These are phyloP conservation scores for Plasmopara viticola DNA, from an alignment of 352 stramenopile genomes.

Conservation along the genomic window DNA sequence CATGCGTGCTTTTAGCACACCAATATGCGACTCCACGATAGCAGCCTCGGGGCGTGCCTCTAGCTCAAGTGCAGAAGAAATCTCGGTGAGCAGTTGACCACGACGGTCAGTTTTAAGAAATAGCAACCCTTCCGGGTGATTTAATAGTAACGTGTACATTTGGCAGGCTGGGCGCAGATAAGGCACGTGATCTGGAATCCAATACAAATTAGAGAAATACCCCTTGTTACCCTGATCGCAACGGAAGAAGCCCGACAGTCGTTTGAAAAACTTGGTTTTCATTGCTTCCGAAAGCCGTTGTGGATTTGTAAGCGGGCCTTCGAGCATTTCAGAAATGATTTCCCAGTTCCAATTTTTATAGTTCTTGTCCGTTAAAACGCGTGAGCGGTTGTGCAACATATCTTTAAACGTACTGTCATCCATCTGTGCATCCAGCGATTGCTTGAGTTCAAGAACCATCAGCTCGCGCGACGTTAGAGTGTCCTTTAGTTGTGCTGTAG, in stretches of 20 bases:
- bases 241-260: constrained; percentile 86
- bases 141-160: constrained; percentile 86
- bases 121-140: constrained; percentile 78
- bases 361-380: constrained; percentile 84
- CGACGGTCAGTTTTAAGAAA: constrained; percentile 85
- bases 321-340: constrained; percentile 85
- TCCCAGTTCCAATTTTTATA: constrained; percentile 91
- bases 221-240: constrained; percentile 86
- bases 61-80: constrained; percentile 76
- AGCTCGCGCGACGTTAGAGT: constrained; percentile 77
- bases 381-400: constrained; percentile 81
- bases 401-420: constrained; percentile 86
- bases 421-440: constrained; percentile 85
- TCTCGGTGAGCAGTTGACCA: constrained; percentile 79
- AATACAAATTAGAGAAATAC: constrained; percentile 84
- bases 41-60: constrained; percentile 79
- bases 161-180: constrained; percentile 83
- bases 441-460: constrained; percentile 83
- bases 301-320: constrained; percentile 81
- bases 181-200: constrained; percentile 86
- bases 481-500: constrained; percentile 41
- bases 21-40: constrained; percentile 86
- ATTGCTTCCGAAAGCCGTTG: constrained; percentile 83
- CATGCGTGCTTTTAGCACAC: constrained; percentile 81
- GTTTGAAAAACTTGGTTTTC: constrained; percentile 92